A percentile compares a stretch with the other conserved stretches of the same genome.
Evolutionary conservation across 148 eudicot species (phyloP).

Genomic region (Spergularia bocconei): DNA sequence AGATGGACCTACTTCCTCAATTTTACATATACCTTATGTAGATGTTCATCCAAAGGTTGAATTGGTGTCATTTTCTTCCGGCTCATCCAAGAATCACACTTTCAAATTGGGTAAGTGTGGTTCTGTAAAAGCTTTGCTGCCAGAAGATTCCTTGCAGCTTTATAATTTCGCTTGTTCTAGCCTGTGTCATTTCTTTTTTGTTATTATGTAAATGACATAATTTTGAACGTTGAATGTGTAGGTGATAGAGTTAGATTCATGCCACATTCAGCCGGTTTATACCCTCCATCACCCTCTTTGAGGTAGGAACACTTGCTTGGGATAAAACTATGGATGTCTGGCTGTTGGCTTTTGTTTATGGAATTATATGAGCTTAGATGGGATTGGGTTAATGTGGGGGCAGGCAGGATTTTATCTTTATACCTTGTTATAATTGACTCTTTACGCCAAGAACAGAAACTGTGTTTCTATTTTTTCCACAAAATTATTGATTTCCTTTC

Average conservation of each 20-base stretch:
- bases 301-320: slow-evolving; percentile 43
- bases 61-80: slow-evolving; percentile 35
- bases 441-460: no score
- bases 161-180: background rate
- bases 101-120: slow-evolving; percentile 51
- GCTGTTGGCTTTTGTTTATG: no score
- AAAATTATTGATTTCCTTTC: no score
- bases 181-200: background rate
- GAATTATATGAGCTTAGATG: no score
- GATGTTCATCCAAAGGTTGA: slow-evolving; percentile 58
- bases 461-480: no score
- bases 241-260: slow-evolving; percentile 80
- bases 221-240: slow-evolving; percentile 25
- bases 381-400: no score
- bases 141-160: background rate
- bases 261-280: slow-evolving; percentile 46
- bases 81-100: slow-evolving; percentile 51
- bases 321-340: no score
- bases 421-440: no score
- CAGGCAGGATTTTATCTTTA: no score
- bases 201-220: background rate
- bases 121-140: background rate
- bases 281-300: slow-evolving; percentile 42
- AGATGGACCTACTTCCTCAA: slow-evolving; percentile 44
- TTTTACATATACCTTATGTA: slow-evolving; percentile 36